A percentile compares a stretch with the other conserved stretches of the same genome.
Conservation (phyloP, 371 early-diverging fungal species). For the Rhizomucor pusillus region DNA sequence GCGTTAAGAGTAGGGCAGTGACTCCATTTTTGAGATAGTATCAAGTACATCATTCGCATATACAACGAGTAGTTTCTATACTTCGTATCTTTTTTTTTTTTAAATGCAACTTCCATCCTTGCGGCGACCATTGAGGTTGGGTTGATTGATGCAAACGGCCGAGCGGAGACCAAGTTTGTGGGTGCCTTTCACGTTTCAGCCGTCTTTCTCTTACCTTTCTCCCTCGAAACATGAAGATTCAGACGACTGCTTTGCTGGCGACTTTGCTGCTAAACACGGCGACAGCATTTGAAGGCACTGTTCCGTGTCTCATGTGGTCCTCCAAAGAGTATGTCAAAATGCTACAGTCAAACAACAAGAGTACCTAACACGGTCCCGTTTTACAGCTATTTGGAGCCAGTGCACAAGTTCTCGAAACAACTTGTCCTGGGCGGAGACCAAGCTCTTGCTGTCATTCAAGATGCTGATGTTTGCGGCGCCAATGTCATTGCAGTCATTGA, state of each 20-base stretch:
- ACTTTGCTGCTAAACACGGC: conserved; percentile 15
- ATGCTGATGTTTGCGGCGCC: conserved; percentile 35
- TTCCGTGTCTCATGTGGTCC: conserved; percentile 22
- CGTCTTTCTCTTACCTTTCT: no score
- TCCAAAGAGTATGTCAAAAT: conserved; percentile 16
- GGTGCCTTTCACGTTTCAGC: no score
- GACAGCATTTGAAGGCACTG: conserved; percentile 20
- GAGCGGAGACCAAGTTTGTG: no score
- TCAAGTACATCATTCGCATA: no score
- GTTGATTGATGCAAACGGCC: no score
- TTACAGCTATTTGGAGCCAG: conserved; percentile 22
- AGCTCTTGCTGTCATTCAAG: conserved; percentile 28
- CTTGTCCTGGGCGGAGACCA: conserved; percentile 27
- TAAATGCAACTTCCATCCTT: no score
- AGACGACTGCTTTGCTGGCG: conserved; percentile 15
- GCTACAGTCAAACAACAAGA: neutral
- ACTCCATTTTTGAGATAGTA: no score
- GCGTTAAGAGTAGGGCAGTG: no score
- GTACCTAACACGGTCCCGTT: neutral
- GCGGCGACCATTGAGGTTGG: no score
- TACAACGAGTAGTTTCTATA: no score
- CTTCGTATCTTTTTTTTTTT: no score
- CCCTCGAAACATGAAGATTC: conserved; percentile 16
- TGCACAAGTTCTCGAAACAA: conserved; percentile 20
- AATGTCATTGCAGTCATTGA: conserved; percentile 40